Evolutionary conservation across 2,329 filamentous ascomycete species (phyloP), one percentile per base, ranked within the genome.

Genomic region (Fusarium torulosum): DNA sequence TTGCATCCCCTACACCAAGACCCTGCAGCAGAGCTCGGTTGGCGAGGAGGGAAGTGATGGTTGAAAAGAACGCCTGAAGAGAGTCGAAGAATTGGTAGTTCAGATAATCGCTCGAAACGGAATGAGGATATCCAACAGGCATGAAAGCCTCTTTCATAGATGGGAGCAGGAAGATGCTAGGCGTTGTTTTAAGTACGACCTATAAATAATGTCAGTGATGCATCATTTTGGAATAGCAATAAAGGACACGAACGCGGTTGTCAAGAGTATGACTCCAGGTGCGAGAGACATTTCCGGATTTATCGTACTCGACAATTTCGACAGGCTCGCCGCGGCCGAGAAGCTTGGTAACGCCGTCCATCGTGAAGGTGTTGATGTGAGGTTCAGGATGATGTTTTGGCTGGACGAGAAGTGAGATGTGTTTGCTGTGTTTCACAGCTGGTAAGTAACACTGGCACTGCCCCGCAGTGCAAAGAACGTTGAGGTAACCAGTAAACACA

Each of bases 41-140:
- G 43, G 94, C 91, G 19, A 97, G 83, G 15, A 97, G 84, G 4
- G 89, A 88, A 8, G 91, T 91, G 73, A 96, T 94, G 49, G 91
- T 92, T 42, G 90, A 93, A 54, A 91, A 92, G 78, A 96, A 95
- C 27, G 92, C 92, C 79, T 96, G 92, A 3, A 95, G 84, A 0
- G 92, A 94, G 79, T 96, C 92, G 74, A 82, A 89, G 45, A 83
- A 83, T 72, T 85, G 90, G 77, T 87, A 96, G 81, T 90, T 84
- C 6, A 93, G 82, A 78, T 97, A 97, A 78, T 97, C 94, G 15
- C 87, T 82, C 2, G 91, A 95, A 29, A 97, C 94, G 47, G 90
- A 96, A 69, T 94, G 87, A 1, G 94, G 94, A 77, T 91, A 97
- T n/a, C 94, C 94, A 2, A 91, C 89, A 1, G 94, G 94, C 2